Conservation (phyloP, 345 rosid species). For the Boechera divaricarpa region DNA sequence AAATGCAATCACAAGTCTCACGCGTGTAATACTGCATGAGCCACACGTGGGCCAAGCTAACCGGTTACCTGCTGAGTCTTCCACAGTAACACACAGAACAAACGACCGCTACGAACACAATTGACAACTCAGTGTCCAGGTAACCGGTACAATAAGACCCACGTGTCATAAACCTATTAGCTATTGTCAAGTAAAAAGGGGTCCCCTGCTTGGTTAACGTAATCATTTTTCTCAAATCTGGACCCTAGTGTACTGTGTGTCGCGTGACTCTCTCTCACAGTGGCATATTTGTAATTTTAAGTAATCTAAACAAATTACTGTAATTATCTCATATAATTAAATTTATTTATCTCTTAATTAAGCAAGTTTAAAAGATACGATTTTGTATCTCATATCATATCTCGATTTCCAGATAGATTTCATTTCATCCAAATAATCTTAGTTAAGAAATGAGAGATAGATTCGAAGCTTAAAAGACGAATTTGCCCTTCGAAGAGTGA, state of each 20-base stretch:
- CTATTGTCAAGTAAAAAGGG: background rate
- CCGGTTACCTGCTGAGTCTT: constrained; percentile 42
- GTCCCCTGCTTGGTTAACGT: constrained; percentile 33
- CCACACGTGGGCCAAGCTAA: constrained; percentile 49
- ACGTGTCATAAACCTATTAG: background rate
- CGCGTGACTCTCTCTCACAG: constrained; percentile 41
- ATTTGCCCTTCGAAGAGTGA: background rate
- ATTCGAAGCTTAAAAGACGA: background rate
- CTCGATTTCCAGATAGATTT: constrained; percentile 1
- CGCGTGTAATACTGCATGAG: constrained; percentile 44
- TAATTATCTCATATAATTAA: background rate
- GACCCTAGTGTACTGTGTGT: constrained; percentile 31
- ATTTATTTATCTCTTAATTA: background rate
- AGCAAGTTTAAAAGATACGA: background rate
- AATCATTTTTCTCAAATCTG: constrained; percentile 26
- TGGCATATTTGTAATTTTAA: constrained; percentile 14
- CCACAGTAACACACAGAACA: constrained; percentile 20
- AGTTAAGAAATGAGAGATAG: background rate
- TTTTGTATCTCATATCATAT: background rate
- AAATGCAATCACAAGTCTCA: constrained; percentile 47
- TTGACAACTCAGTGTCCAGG: constrained; percentile 32
- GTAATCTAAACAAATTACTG: background rate
- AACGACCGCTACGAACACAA: constrained; percentile 25
- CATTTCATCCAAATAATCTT: background rate
- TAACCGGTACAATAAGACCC: constrained; percentile 29